Evolutionary conservation across 2,329 filamentous ascomycete species (phyloP).

Genomic region (Hymenotorrendiella dingleyae): DNA sequence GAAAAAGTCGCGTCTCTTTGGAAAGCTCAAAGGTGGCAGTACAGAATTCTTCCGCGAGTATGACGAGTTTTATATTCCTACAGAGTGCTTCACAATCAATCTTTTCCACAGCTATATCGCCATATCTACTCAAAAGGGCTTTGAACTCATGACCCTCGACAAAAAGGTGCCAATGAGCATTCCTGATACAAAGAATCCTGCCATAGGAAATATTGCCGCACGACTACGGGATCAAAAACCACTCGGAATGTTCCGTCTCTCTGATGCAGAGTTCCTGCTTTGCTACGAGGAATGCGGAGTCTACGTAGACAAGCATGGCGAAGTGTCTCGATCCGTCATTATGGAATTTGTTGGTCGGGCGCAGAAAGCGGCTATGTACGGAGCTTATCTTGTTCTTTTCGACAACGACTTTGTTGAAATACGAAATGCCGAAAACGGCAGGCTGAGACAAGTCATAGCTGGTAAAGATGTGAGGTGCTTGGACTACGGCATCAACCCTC

Average conservation of each 20-base stretch:
- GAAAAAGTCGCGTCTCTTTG: slow-evolving; percentile 66
- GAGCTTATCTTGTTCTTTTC: slow-evolving; percentile 86
- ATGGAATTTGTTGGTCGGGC: slow-evolving; percentile 99
- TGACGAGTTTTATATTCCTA: slow-evolving; percentile 97
- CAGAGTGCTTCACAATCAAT: slow-evolving; percentile 91
- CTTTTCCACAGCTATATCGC: slow-evolving; percentile 93
- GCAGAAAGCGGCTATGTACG: slow-evolving; percentile 79
- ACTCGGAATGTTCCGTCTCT: slow-evolving; percentile 93
- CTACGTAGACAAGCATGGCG: slow-evolving; percentile 96
- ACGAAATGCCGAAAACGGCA: slow-evolving; percentile 90
- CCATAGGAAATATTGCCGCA: slow-evolving; percentile 77
- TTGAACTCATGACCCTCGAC: slow-evolving; percentile 93
- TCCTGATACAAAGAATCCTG: slow-evolving; percentile 73
- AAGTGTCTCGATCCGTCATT: slow-evolving; percentile 87
- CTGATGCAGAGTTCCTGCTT: slow-evolving; percentile 85
- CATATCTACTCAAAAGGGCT: slow-evolving; percentile 83
- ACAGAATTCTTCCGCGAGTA: slow-evolving; percentile 98
- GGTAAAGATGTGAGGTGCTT: slow-evolving; percentile 85
- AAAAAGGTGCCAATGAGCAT: slow-evolving; percentile 96
- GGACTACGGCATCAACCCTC: slow-evolving; percentile 64
- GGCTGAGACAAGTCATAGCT: slow-evolving; percentile 88
- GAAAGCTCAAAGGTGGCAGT: slow-evolving; percentile 51
- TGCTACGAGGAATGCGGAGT: slow-evolving; percentile 95
- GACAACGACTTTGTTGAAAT: slow-evolving; percentile 97
- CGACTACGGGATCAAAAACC: slow-evolving; percentile 80